Evolutionary conservation across 306 rosid species (phyloP).

Genomic region (Trifolium pratense): DNA sequence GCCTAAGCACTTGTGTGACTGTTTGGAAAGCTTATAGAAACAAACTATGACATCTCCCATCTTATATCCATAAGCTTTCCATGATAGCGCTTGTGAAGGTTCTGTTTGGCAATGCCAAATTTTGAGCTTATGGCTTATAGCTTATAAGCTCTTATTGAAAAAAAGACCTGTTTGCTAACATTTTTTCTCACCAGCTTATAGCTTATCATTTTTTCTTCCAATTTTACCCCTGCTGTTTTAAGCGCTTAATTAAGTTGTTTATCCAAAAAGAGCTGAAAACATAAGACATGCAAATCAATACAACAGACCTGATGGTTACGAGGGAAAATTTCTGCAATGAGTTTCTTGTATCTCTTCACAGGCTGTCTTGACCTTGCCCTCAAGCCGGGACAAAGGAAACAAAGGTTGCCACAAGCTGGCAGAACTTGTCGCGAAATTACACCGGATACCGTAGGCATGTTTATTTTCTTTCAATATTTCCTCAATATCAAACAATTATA

Average conservation of each 20-base stretch:
- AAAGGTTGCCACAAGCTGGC: conserved; percentile 91
- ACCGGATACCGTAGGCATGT: conserved; percentile 74
- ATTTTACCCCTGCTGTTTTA: too few species aligned
- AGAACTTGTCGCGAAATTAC: conserved; percentile 85
- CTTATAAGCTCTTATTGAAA: too few species aligned
- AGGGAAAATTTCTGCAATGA: conserved; percentile 89
- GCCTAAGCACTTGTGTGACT: not conserved
- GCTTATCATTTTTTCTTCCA: too few species aligned
- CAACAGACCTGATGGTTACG: conserved; percentile 66
- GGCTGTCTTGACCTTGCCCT: conserved; percentile 96
- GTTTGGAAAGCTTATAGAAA: not conserved
- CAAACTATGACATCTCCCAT: not conserved
- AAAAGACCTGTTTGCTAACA: too few species aligned
- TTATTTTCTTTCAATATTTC: conserved; percentile 32
- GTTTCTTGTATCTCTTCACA: conserved; percentile 98
- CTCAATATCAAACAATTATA: conserved; percentile 1
- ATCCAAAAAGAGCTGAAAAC: not conserved
- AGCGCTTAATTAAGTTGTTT: not conserved
- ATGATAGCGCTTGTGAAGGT: too few species aligned
- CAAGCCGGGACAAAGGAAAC: conserved; percentile 86
- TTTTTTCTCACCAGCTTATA: too few species aligned
- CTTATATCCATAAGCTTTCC: not conserved
- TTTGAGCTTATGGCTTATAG: too few species aligned
- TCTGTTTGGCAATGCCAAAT: too few species aligned
- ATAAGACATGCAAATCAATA: conserved; percentile 2